Evolutionary conservation across 148 eudicot genomes (phyloP), one percentile per base, ranked within the genome.

Genomic region (Fallopia convolvulus): DNA sequence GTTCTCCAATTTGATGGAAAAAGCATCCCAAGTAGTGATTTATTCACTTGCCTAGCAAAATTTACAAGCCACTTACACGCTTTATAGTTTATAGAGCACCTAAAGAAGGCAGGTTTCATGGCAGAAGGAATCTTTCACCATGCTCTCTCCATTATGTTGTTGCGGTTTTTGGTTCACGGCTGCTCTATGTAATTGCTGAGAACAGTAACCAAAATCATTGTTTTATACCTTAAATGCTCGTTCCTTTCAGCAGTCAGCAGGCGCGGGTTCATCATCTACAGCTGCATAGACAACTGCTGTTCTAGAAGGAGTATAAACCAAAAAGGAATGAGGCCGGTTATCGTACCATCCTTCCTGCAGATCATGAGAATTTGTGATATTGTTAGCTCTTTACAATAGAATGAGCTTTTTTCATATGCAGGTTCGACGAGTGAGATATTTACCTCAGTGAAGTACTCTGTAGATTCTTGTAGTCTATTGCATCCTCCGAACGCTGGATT

Each of bases 221-320:
- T 3, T 49, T 49, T 49, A 49, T 49, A 14, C 18, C 53, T 49
- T 14, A 11, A 14, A 12, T 63, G 70, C 17, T 30, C 39, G 23
- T 10, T 13, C 30, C 72, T 32, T 66, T 66, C n/a, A 33, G 72
- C 20, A 32, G n/a, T 66, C 44, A 13, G 9, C 5, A 66, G 72
- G 21, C 15, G 53, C 68, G 11, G 55, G 75, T 66, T 83, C 88
- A 78, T 85, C 84, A 42, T 86, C 82, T 49, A 77, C 86, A 48
- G 87, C 81, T 20, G 90, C 92, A 75, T 92, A 94, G 40, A 94
- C 99, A 42, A 89, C 92, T 75, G 90, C 97, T 68, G 99, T 86
- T 82, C 99, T 88, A 58, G 84, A 85, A 77, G 99, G 97, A 50
- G 94, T 84, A 74, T 94, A 94, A 21, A 94, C 85, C 81, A 84